Percentiles rank a stretch among this genome's conserved stretches.
These are phyloP conservation scores for Sanghuangporus weigelae DNA, from an alignment of 1,284 basidiomycete genomes.

Conservation along the genomic window DNA sequence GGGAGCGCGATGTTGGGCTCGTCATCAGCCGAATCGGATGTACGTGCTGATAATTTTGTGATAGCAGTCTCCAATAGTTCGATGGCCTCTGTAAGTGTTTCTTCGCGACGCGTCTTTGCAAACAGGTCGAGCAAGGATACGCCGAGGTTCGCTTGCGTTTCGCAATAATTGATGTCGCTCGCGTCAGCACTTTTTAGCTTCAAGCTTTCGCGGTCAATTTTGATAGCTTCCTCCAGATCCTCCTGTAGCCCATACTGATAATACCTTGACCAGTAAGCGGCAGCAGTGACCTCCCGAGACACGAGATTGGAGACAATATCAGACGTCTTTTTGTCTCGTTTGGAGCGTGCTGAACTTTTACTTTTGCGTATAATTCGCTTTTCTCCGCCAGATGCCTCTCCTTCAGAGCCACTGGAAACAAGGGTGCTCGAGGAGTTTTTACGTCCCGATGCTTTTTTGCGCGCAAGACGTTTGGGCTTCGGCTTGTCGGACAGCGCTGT, in stretches of 20 bases:
- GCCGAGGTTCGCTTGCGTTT: conserved; percentile 10
- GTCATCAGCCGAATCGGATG: background rate
- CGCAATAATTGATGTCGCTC: background rate
- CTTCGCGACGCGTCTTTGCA: background rate
- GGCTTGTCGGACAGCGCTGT: background rate
- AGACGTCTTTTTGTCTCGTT: background rate
- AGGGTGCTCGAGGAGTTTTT: background rate
- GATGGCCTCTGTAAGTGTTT: conserved; percentile 5
- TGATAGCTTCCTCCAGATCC: conserved; percentile 14
- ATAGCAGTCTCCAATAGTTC: conserved; percentile 3
- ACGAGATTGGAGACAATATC: background rate
- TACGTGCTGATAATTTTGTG: background rate
- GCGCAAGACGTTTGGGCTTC: background rate
- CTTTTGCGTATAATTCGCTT: background rate
- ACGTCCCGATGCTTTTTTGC: background rate
- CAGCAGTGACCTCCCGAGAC: conserved; percentile 9
- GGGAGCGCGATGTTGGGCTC: background rate
- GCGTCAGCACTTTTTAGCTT: background rate
- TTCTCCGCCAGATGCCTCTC: background rate
- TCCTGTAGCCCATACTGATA: conserved; percentile 8
- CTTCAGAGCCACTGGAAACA: background rate
- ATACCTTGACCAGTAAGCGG: conserved; percentile 10
- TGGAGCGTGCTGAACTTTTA: background rate
- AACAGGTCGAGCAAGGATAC: conserved; percentile 12
- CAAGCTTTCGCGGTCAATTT: conserved; percentile 10